Percentiles rank a stretch among this genome's conserved stretches.
These are phyloP conservation scores for Solanum pinnatisectum DNA, from an alignment of 257 asterid genomes.

Conservation along the genomic window DNA sequence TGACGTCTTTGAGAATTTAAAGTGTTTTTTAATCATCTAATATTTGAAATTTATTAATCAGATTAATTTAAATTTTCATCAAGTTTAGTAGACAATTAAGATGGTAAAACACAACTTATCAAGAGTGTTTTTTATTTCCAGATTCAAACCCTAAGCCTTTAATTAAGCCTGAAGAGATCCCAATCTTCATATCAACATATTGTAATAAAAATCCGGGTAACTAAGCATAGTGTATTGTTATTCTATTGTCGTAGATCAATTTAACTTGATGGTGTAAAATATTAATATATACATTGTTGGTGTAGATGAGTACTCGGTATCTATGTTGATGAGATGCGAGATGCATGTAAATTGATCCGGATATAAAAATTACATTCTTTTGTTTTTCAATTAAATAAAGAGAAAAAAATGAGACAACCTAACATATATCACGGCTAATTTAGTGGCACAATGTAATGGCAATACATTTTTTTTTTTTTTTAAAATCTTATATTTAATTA, in stretches of 20 bases:
- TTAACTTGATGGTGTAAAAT: not conserved
- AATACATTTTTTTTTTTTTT: not conserved
- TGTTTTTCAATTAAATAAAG: not conserved
- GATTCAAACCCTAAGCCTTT: not conserved
- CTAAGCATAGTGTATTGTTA: not conserved
- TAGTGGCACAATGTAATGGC: slow-evolving; percentile 35
- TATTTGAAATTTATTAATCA: not conserved
- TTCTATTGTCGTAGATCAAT: not conserved
- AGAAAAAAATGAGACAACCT: slow-evolving; percentile 16
- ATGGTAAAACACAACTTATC: not conserved
- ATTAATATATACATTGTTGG: not conserved
- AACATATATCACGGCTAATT: slow-evolving; percentile 48
- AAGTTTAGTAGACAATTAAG: not conserved
- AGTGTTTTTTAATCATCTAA: not conserved
- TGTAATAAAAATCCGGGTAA: not conserved
- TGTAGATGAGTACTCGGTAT: not conserved
- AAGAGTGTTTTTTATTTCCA: not conserved
- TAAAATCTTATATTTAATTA: not conserved
- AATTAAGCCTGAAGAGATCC: not conserved
- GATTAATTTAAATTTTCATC: not conserved
- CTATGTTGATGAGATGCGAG: fast-evolving
- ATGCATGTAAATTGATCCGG: not conserved
- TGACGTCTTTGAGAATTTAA: not conserved
- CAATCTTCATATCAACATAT: not conserved
- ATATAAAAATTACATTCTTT: not conserved